Percentiles rank a stretch among this genome's conserved stretches.
These are phyloP conservation scores for Mycena metata DNA, from an alignment of 768 basidiomycete genomes.

Conservation along the genomic window DNA sequence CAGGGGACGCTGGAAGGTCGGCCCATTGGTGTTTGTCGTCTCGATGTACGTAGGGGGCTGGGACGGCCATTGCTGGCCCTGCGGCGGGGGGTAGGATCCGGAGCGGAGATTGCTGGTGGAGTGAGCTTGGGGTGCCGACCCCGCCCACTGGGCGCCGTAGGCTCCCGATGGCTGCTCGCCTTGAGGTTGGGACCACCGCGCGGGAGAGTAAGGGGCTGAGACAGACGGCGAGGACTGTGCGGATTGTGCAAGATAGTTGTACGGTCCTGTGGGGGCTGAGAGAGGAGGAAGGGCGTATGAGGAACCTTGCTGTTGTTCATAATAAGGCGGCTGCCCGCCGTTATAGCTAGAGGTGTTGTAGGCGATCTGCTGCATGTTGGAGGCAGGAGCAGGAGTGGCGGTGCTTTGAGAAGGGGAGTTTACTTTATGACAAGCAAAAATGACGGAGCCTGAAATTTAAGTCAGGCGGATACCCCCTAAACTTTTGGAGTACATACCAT, in stretches of 20 bases:
- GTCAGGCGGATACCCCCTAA: slow-evolving; percentile 46
- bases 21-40: slow-evolving; percentile 27
- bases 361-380: slow-evolving; percentile 62
- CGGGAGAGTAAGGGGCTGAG: slow-evolving; percentile 54
- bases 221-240: slow-evolving; percentile 45
- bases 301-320: slow-evolving; percentile 49
- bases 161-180: slow-evolving; percentile 40
- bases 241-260: slow-evolving; percentile 51
- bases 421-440: slow-evolving; percentile 82
- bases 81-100: slow-evolving; percentile 47
- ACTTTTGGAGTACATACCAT: slow-evolving; percentile 67
- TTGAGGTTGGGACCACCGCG: slow-evolving; percentile 57
- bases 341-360: slow-evolving; percentile 55
- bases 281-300: slow-evolving; percentile 60
- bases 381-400: slow-evolving; percentile 51
- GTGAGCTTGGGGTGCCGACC: slow-evolving; percentile 42
- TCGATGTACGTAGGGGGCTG: slow-evolving; percentile 53
- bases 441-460: slow-evolving; percentile 68
- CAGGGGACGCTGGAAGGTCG: slow-evolving; percentile 45
- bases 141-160: slow-evolving; percentile 48
- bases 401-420: slow-evolving; percentile 58
- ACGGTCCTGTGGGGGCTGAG: slow-evolving; percentile 48
- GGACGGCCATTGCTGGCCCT: slow-evolving; percentile 59
- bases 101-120: slow-evolving; percentile 48
- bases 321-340: slow-evolving; percentile 55